A percentile compares a stretch with the other conserved stretches of the same genome.
Evolutionary conservation across 2,329 filamentous ascomycete species (phyloP).

Genomic region (Neonectria magnoliae): DNA sequence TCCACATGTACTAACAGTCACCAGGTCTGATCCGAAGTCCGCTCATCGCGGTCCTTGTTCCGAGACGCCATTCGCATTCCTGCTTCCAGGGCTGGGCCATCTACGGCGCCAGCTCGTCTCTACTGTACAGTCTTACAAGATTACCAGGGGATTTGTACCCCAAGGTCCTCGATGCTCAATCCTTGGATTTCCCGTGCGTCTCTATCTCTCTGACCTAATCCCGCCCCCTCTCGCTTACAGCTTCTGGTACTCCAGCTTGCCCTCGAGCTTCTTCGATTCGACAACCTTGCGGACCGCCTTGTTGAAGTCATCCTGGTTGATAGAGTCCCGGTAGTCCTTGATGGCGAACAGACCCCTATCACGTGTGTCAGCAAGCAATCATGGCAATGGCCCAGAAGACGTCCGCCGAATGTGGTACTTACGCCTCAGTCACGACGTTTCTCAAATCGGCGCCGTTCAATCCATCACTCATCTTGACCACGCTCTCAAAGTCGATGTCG

Average conservation of each 20-base stretch:
- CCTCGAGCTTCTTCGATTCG: slow-evolving; percentile 97
- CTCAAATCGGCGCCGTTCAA: slow-evolving; percentile 97
- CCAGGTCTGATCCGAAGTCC: slow-evolving; percentile 11
- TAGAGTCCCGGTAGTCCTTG: slow-evolving; percentile 95
- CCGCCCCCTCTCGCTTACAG: slow-evolving; percentile 63
- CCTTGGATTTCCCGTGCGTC: slow-evolving; percentile 24
- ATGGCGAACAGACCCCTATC: slow-evolving; percentile 91
- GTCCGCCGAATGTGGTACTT: slow-evolving; percentile 55
- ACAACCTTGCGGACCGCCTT: slow-evolving; percentile 98
- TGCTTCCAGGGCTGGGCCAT: slow-evolving; percentile 39
- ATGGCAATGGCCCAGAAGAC: neutral
- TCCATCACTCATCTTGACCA: slow-evolving; percentile 99
- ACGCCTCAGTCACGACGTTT: slow-evolving; percentile 99
- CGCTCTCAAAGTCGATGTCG: slow-evolving; percentile 97
- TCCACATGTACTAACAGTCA: neutral
- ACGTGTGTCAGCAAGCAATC: slow-evolving; percentile 40
- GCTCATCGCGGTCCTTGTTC: slow-evolving; percentile 23
- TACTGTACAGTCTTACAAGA: slow-evolving; percentile 45
- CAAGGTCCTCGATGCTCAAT: slow-evolving; percentile 25
- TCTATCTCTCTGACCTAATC: slow-evolving; percentile 21
- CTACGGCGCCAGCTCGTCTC: slow-evolving; percentile 34
- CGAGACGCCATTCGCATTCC: slow-evolving; percentile 41
- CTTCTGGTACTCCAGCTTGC: slow-evolving; percentile 98
- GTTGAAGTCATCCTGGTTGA: slow-evolving; percentile 99
- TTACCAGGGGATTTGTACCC: slow-evolving; percentile 32